Conservation (phyloP, 495 filamentous ascomycete genomes). For the Penicillium subrubescens region DNA sequence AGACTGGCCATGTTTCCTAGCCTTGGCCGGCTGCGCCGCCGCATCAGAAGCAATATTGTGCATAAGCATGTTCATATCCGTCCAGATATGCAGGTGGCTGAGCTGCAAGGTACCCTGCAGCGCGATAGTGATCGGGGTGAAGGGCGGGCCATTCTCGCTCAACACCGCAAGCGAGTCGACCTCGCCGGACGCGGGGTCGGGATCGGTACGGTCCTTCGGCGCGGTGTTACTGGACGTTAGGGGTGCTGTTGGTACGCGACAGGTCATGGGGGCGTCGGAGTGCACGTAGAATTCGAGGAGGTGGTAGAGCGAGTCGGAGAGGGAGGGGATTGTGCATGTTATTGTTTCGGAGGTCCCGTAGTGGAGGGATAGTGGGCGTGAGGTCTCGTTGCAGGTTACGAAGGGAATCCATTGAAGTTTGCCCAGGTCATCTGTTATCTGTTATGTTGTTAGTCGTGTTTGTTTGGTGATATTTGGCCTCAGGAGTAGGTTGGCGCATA, state of each 20-base stretch:
- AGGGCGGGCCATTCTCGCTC: constrained; percentile 46
- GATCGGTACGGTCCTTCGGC: constrained; percentile 8
- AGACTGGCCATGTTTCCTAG: constrained; percentile 24
- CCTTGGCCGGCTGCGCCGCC: constrained; percentile 25
- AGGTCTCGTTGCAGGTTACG: constrained; percentile 88
- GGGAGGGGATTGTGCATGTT: constrained; percentile 86
- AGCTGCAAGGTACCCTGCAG: constrained; percentile 86
- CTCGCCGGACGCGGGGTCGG: constrained; percentile 18
- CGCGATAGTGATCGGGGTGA: constrained; percentile 76
- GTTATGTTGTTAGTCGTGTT: constrained; percentile 28
- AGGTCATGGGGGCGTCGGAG: constrained; percentile 90
- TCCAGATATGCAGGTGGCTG: constrained; percentile 88
- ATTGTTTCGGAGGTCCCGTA: constrained; percentile 79
- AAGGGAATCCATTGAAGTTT: constrained; percentile 95
- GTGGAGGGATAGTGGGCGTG: constrained; percentile 73
- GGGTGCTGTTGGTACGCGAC: constrained; percentile 83
- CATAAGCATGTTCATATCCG: constrained; percentile 82
- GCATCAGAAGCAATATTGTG: constrained; percentile 61
- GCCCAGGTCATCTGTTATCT: constrained; percentile 78
- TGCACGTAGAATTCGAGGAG: constrained; percentile 98
- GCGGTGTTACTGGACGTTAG: constrained; percentile 26
- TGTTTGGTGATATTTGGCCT: background rate
- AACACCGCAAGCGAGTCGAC: constrained; percentile 31
- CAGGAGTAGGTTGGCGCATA: constrained; percentile 35
- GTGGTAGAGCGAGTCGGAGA: constrained; percentile 91